phyloP scores from a whole-genome alignment of 371 early-diverging fungal species.

The Mucor mucedo region DNA sequence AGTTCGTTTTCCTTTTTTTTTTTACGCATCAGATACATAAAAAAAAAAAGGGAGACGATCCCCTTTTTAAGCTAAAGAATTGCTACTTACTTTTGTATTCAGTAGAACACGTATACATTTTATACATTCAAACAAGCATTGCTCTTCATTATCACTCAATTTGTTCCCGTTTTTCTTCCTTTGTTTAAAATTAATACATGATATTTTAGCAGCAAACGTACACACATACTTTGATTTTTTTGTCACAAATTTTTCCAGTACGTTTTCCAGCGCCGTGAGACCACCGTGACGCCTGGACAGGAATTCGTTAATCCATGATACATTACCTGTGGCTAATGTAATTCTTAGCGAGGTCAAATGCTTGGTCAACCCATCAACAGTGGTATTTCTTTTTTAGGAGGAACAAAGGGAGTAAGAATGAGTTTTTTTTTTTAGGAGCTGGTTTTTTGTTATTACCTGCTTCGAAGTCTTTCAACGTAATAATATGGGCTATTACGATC shows the following conservation, averaged over 20 bases:
- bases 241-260: slow-evolving; percentile 53
- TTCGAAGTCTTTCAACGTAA: slow-evolving; percentile 46
- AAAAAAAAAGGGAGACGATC: neutral
- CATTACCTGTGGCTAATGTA: slow-evolving; percentile 53
- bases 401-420: neutral
- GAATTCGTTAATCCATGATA: slow-evolving; percentile 67
- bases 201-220: neutral
- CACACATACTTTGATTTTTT: slow-evolving; percentile 51
- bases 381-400: slow-evolving; percentile 33
- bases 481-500: slow-evolving; percentile 48
- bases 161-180: slow-evolving; percentile 26
- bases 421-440: slow-evolving; percentile 3
- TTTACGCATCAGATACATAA: neutral
- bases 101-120: slow-evolving; percentile 62
- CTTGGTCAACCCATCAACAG: slow-evolving; percentile 51
- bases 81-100: slow-evolving; percentile 58
- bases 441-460: slow-evolving; percentile 28
- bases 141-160: slow-evolving; percentile 33
- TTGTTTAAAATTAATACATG: neutral
- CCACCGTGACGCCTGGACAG: slow-evolving; percentile 55
- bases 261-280: slow-evolving; percentile 56
- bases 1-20: slow-evolving; percentile 5
- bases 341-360: slow-evolving; percentile 57
- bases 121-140: slow-evolving; percentile 59
- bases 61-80: neutral